Percentiles rank a stretch among this genome's conserved stretches.
Conservation (phyloP, 108 stramenopile genomes). For the Chaetoceros muelleri region DNA sequence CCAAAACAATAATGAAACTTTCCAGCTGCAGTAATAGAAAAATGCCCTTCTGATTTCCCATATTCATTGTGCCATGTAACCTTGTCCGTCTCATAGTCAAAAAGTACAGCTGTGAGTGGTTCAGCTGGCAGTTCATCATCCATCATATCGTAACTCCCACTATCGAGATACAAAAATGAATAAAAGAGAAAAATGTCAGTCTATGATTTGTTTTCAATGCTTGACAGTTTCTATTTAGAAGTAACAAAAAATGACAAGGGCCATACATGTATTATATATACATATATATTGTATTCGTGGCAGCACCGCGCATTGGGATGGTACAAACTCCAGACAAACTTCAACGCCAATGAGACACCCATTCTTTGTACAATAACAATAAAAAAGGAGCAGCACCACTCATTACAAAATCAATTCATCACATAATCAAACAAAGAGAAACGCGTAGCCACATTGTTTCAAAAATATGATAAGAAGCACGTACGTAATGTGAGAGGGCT, state of each 20-base stretch:
- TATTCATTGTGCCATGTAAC: neutral
- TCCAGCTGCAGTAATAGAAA: neutral
- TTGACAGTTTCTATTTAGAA: too few relatives aligned
- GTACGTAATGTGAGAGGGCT: neutral
- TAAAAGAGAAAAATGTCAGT: neutral
- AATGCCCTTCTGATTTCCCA: neutral
- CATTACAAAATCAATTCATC: too few relatives aligned
- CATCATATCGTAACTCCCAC: neutral
- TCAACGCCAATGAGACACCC: too few relatives aligned
- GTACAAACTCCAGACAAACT: too few relatives aligned
- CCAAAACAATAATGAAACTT: neutral
- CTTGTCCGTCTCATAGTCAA: neutral
- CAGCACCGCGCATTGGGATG: too few relatives aligned
- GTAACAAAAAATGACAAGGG: too few relatives aligned
- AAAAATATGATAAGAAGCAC: neutral
- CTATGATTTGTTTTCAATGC: too few relatives aligned
- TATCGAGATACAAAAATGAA: neutral
- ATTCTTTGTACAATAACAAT: too few relatives aligned
- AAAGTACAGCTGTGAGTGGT: neutral
- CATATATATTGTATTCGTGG: too few relatives aligned
- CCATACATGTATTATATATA: too few relatives aligned
- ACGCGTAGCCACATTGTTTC: neutral
- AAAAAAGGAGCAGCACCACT: too few relatives aligned
- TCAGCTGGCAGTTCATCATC: neutral
- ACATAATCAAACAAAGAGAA: too few relatives aligned